Percentiles rank a stretch among this genome's conserved stretches.
Conservation (phyloP, 441 rosid species). For the Jatropha multifida region DNA sequence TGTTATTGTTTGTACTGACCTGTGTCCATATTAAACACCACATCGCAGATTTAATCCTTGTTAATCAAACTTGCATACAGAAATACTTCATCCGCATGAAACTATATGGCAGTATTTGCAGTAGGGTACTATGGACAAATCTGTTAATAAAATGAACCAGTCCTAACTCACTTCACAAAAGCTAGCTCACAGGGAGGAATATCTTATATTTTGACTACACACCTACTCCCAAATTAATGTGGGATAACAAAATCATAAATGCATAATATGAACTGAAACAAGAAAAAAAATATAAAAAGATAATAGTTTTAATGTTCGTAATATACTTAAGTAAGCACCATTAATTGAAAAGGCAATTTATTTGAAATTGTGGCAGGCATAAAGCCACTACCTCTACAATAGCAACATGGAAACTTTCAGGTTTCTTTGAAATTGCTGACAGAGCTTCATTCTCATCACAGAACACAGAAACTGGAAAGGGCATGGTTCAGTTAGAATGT, state of each 20-base stretch:
- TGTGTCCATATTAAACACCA: conserved; percentile 28
- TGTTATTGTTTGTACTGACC: conserved; percentile 47
- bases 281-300: not conserved
- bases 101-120: not conserved
- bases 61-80: not conserved
- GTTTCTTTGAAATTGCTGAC: conserved; percentile 51
- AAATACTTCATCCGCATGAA: not conserved
- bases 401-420: conserved; percentile 82
- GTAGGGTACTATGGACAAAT: not conserved
- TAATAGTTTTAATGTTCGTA: conserved; percentile 3
- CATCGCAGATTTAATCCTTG: conserved; percentile 1
- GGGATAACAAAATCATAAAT: not conserved
- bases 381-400: conserved; percentile 64
- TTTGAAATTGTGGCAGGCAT: not conserved
- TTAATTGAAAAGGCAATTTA: not conserved
- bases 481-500: conserved; percentile 10
- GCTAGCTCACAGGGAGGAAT: too few species aligned
- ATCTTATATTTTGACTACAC: too few species aligned
- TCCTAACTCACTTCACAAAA: too few species aligned
- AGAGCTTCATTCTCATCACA: conserved; percentile 76
- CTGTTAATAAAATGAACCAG: too few species aligned
- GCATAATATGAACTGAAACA: not conserved
- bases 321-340: conserved; percentile 1
- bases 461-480: conserved; percentile 68
- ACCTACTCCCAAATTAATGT: too few species aligned